Percentiles rank a stretch among this genome's conserved stretches.
These are phyloP conservation scores for Cornus kousa DNA, from an alignment of 148 eudicot genomes.

Conservation along the genomic window DNA sequence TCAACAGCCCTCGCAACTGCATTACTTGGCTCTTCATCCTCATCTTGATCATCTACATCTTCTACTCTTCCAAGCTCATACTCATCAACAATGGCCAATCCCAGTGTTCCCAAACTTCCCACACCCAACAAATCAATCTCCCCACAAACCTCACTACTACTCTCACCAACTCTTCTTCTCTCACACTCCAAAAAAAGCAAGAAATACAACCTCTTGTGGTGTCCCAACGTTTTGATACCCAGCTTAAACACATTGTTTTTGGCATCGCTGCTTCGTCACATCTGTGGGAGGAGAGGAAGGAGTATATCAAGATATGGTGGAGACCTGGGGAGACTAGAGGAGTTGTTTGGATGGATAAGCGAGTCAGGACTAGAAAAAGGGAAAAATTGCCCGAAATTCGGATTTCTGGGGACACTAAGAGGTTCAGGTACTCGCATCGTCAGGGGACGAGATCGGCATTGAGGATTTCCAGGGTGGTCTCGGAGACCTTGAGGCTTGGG, in stretches of 20 bases:
- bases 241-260: slow-evolving; percentile 51
- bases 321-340: slow-evolving; percentile 50
- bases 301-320: slow-evolving; percentile 70
- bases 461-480: slow-evolving; percentile 47
- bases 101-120: slow-evolving; percentile 5
- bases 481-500: slow-evolving; percentile 48
- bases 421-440: slow-evolving; percentile 42
- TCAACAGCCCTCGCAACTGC: slow-evolving; percentile 14
- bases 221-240: slow-evolving; percentile 18
- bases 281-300: slow-evolving; percentile 55
- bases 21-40: slow-evolving; percentile 29
- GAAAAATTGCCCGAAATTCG: slow-evolving; percentile 49
- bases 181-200: neutral
- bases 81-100: slow-evolving; percentile 21
- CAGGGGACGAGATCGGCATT: slow-evolving; percentile 43
- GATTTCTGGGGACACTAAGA: slow-evolving; percentile 34
- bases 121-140: neutral
- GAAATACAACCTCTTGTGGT: neutral
- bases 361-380: slow-evolving; percentile 16
- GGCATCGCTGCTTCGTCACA: slow-evolving; percentile 55
- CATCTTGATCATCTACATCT: slow-evolving; percentile 35
- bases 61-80: slow-evolving; percentile 44
- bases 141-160: neutral
- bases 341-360: slow-evolving; percentile 54
- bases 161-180: slow-evolving; percentile 9